Evolutionary conservation across 495 filamentous ascomycete species (phyloP).

Genomic region (Barbatosphaeria neglecta): DNA sequence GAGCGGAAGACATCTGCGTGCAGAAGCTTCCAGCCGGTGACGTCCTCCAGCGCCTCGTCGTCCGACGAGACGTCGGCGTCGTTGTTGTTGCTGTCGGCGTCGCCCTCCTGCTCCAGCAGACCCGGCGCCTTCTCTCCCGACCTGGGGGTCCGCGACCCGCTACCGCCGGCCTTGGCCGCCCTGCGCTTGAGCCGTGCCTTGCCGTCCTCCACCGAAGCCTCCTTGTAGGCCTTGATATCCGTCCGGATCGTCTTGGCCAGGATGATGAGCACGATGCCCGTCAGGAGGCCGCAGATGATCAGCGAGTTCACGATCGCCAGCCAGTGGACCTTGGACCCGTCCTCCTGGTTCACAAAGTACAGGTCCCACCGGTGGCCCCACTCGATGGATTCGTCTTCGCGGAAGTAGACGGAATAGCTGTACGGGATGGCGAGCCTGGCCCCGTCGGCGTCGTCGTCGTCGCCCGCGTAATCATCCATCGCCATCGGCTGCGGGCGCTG

Average conservation of each 20-base stretch:
- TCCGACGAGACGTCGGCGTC: conserved; percentile 53
- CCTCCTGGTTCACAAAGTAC: conserved; percentile 86
- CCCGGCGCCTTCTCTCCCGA: conserved; percentile 43
- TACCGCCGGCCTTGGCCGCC: conserved; percentile 18
- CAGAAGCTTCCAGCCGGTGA: conserved; percentile 88
- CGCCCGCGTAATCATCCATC: conserved; percentile 21
- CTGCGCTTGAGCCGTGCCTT: conserved; percentile 45
- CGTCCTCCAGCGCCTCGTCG: conserved; percentile 71
- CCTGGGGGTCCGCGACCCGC: conserved; percentile 35
- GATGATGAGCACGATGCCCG: conserved; percentile 76
- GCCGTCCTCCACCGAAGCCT: conserved; percentile 53
- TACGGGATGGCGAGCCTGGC: conserved; percentile 71
- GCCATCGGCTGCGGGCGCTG: conserved; percentile 24
- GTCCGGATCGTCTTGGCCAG: conserved; percentile 69
- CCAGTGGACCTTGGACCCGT: conserved; percentile 81
- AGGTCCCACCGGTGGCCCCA: conserved; percentile 87
- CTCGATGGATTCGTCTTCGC: conserved; percentile 70
- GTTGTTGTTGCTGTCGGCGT: conserved; percentile 45
- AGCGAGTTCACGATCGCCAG: conserved; percentile 85
- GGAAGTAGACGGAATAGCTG: conserved; percentile 87
- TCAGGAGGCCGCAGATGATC: conserved; percentile 72
- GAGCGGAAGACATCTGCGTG: conserved; percentile 89
- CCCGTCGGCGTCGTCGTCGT: conserved; percentile 48
- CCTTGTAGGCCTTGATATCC: conserved; percentile 65
- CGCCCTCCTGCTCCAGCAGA: conserved; percentile 55